These are phyloP conservation scores for Metschnikowia reukaufii DNA, from an alignment of 805 yeast genomes.

Conservation along the genomic window DNA sequence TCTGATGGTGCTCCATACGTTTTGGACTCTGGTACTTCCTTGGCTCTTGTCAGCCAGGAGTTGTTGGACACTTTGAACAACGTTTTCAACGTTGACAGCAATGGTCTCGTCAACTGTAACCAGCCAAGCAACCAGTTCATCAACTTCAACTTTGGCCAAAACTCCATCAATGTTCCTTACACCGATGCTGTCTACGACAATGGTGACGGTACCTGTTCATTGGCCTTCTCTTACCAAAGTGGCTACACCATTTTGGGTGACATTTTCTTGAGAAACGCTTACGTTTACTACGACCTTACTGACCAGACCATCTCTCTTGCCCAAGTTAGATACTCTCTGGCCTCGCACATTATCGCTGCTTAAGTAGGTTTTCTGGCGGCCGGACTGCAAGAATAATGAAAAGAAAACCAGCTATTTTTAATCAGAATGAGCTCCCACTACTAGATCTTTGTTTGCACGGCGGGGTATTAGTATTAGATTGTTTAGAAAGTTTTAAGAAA, in stretches of 20 bases:
- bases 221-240: constrained; percentile 13
- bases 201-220: constrained; percentile 13
- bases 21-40: constrained; percentile 18
- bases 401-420: not conserved
- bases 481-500: not conserved
- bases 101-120: constrained; percentile 15
- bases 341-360: constrained; percentile 16
- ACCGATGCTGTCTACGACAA: constrained; percentile 11
- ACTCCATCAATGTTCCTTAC: constrained; percentile 13
- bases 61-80: constrained; percentile 11
- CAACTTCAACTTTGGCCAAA: constrained; percentile 14
- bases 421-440: not conserved
- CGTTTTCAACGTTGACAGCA: constrained; percentile 6
- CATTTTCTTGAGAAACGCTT: constrained; percentile 21
- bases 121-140: constrained; percentile 17
- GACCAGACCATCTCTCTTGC: constrained; percentile 19
- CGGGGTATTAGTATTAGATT: not conserved
- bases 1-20: constrained; percentile 8
- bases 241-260: constrained; percentile 19
- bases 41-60: constrained; percentile 13
- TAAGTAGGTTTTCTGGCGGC: not conserved
- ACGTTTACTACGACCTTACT: constrained; percentile 20
- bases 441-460: not conserved
- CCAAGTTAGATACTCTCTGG: constrained; percentile 13
- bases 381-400: not conserved